Conservation (phyloP, 805 yeast genomes). For the Gaillardinia entomophila region DNA sequence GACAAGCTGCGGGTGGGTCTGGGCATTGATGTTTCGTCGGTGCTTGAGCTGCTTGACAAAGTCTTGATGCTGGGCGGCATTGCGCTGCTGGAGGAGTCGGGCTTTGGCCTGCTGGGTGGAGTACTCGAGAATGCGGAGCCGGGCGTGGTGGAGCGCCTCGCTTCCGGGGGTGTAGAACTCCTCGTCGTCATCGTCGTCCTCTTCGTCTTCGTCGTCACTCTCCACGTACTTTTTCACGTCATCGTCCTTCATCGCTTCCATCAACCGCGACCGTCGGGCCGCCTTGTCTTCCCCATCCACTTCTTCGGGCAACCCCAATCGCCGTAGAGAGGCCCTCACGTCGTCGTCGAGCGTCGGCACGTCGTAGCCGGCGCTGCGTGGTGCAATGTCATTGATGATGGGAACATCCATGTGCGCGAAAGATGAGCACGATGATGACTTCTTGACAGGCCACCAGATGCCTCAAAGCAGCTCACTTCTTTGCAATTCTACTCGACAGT, state of each 20-base stretch:
- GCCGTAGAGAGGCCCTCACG: slow-evolving; percentile 45
- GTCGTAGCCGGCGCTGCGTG: too few relatives aligned
- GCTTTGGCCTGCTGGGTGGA: slow-evolving; percentile 44
- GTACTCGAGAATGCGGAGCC: slow-evolving; percentile 45
- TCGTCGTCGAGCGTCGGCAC: slow-evolving; percentile 65
- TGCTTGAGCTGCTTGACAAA: slow-evolving; percentile 37
- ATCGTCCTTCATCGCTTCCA: slow-evolving; percentile 27
- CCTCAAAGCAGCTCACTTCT: too few relatives aligned
- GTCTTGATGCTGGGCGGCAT: slow-evolving; percentile 23
- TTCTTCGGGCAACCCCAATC: slow-evolving; percentile 52
- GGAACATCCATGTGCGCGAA: too few relatives aligned
- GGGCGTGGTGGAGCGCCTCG: slow-evolving; percentile 42
- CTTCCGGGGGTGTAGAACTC: slow-evolving; percentile 85
- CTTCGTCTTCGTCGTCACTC: slow-evolving; percentile 16
- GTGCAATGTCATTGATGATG: too few relatives aligned
- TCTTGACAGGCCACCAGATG: too few relatives aligned
- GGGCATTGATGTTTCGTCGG: slow-evolving; percentile 38
- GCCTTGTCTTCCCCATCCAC: slow-evolving; percentile 54
- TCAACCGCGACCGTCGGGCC: slow-evolving; percentile 57
- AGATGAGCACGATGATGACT: too few relatives aligned
- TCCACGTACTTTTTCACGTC: slow-evolving; percentile 10
- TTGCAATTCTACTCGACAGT: too few relatives aligned
- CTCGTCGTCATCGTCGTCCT: slow-evolving; percentile 55
- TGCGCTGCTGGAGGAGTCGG: slow-evolving; percentile 33
- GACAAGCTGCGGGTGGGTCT: slow-evolving; percentile 34